Evolutionary conservation across 2,329 filamentous ascomycete genomes (phyloP), one percentile per base, ranked within the genome.

Genomic region (Neofusicoccum umdonicola): DNA sequence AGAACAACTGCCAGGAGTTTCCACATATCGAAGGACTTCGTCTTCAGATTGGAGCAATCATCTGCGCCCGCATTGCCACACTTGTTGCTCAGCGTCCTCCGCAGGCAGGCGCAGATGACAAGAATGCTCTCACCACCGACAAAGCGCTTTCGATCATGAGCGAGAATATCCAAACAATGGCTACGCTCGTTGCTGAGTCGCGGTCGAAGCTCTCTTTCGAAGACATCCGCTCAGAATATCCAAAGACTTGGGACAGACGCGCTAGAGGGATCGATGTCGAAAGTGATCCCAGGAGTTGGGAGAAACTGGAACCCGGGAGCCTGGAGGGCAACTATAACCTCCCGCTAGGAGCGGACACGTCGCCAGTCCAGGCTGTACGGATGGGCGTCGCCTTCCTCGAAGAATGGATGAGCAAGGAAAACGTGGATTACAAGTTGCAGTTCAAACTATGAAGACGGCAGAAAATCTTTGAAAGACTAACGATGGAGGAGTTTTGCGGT

Each of bases 361-460:
- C 74, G 4, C 78, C 81, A 0, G 69, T 81, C n/a, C 74, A 78
- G 58, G 80, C 79, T 1, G 79, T 81, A 1, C 69, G 80, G 0
- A 80, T 81, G 42, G 81, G 78, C 0, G 67, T 79, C 19, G 70
- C 71, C 54, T 76, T 82, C 57, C 67, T 82, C 17, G 66, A 67
- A 22, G 81, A 83, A 69, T 82, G 80, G 73, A 75, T 78, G 15
- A 51, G 19, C 12, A 62, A 39, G 31, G 64, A 65, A 34, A 42
- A 51, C 31, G 57, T 62, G 31, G 62, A 64, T 19, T 64, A 64
- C 52, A 58, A 64, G 62, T 13, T 64, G 62, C 62, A 64, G 35
- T 35, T 64, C 13, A 64, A 58, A 44, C 44, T 64, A 34, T 57
- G 52, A 44, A 3, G 39, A 27, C 34, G n/a, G 42, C 17, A 31